Percentiles rank a stretch among this genome's conserved stretches.
phyloP scores from a whole-genome alignment of 495 filamentous ascomycete genomes.

The Penicillium nucicola region DNA sequence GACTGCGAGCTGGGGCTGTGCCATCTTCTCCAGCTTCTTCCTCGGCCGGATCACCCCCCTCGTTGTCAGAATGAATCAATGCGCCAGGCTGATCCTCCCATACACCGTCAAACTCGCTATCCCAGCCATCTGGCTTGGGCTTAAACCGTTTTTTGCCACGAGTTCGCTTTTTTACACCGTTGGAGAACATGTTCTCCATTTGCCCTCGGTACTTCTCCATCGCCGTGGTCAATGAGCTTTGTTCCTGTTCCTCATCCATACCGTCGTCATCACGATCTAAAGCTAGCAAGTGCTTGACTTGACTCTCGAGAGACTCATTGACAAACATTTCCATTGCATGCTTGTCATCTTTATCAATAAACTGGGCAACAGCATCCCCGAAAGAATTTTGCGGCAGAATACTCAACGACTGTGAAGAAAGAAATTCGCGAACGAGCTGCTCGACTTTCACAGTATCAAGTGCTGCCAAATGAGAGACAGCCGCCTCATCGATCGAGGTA shows the following conservation, averaged over 20 bases:
- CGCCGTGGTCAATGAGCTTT: constrained; percentile 55
- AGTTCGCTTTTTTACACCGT: constrained; percentile 61
- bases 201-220: constrained; percentile 70
- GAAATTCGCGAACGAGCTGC: constrained; percentile 79
- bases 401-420: constrained; percentile 78
- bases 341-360: constrained; percentile 93
- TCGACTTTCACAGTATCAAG: constrained; percentile 83
- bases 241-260: constrained; percentile 56
- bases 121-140: constrained; percentile 76
- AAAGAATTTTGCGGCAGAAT: constrained; percentile 90
- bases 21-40: constrained; percentile 47
- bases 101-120: constrained; percentile 76
- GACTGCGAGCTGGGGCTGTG: constrained; percentile 21
- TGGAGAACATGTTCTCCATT: constrained; percentile 69
- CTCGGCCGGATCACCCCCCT: constrained; percentile 43
- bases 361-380: constrained; percentile 88
- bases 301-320: constrained; percentile 69
- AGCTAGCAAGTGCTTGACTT: constrained; percentile 68
- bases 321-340: constrained; percentile 90
- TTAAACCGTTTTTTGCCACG: constrained; percentile 63
- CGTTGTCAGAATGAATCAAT: constrained; percentile 55
- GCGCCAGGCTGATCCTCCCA: constrained; percentile 82
- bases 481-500: constrained; percentile 51
- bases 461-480: constrained; percentile 55
- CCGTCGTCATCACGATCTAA: constrained; percentile 67